A percentile compares a stretch with the other conserved stretches of the same genome.
Conservation (phyloP, 352 stramenopile species). For the Stephanocyclus meneghinianus region DNA sequence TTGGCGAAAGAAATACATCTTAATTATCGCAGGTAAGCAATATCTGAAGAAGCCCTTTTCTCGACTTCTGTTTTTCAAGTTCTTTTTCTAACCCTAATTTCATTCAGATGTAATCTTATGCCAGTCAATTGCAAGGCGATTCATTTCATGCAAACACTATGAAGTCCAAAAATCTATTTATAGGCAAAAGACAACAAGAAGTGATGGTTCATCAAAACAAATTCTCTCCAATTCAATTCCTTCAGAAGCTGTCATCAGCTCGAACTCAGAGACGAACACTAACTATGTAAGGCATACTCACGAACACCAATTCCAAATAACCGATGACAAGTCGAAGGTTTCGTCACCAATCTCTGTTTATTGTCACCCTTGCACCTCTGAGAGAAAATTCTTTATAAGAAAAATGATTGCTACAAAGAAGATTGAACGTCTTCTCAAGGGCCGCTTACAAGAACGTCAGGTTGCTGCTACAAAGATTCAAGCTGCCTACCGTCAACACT, state of each 20-base stretch:
- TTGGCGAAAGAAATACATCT: neutral
- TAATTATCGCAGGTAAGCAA: neutral
- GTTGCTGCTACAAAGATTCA: neutral
- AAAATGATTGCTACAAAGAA: neutral
- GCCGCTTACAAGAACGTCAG: neutral
- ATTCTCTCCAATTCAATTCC: neutral
- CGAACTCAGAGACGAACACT: neutral
- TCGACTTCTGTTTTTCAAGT: neutral
- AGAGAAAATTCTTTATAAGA: neutral
- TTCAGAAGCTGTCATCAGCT: neutral
- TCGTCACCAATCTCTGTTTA: no score
- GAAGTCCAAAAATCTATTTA: neutral
- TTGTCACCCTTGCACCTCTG: neutral
- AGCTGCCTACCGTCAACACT: neutral
- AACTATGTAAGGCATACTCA: neutral
- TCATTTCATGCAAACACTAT: neutral
- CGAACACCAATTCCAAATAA: neutral
- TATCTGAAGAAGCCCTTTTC: neutral
- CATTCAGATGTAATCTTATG: conserved; percentile 4
- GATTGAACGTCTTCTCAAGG: neutral
- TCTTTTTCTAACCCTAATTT: neutral
- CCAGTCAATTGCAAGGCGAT: neutral
- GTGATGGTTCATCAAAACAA: neutral
- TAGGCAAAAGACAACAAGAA: no score
- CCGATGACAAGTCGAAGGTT: no score